These are phyloP conservation scores for Ramaria rubella DNA, from an alignment of 768 basidiomycete genomes.

Conservation along the genomic window DNA sequence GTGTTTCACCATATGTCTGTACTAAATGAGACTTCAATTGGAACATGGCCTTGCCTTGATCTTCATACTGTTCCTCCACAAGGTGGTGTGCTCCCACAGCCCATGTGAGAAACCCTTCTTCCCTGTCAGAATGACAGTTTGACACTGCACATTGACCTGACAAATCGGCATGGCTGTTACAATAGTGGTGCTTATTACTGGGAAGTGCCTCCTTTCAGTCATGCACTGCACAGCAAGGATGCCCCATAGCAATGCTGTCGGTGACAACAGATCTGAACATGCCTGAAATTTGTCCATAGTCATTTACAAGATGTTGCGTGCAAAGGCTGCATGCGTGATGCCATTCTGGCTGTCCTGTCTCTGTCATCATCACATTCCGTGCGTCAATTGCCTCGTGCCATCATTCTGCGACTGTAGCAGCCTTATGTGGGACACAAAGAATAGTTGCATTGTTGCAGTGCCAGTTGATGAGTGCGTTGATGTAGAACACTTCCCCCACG, in stretches of 20 bases:
- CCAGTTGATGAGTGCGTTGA: neutral
- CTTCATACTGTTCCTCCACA: constrained; percentile 17
- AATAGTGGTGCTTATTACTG: neutral
- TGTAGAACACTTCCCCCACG: neutral
- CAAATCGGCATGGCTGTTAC: neutral
- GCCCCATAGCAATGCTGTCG: constrained; percentile 30
- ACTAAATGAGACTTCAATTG: constrained; percentile 22
- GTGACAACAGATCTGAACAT: constrained; percentile 17
- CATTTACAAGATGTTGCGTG: constrained; percentile 15
- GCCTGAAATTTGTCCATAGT: constrained; percentile 11
- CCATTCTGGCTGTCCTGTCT: too few species aligned
- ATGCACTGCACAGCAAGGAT: constrained; percentile 25
- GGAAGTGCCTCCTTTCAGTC: constrained; percentile 21
- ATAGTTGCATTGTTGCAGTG: neutral
- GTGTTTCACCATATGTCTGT: constrained; percentile 13
- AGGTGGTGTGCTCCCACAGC: constrained; percentile 16
- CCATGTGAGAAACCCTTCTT: constrained; percentile 18
- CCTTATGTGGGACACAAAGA: neutral
- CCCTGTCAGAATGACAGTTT: constrained; percentile 11
- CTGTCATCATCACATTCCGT: constrained; percentile 18
- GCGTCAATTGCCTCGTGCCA: neutral
- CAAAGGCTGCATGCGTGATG: constrained; percentile 26
- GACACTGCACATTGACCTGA: neutral
- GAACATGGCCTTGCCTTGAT: constrained; percentile 22
- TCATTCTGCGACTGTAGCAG: neutral